Conservation (phyloP, 1,139 yeast species). For the Blastobotrys petasosporus region DNA sequence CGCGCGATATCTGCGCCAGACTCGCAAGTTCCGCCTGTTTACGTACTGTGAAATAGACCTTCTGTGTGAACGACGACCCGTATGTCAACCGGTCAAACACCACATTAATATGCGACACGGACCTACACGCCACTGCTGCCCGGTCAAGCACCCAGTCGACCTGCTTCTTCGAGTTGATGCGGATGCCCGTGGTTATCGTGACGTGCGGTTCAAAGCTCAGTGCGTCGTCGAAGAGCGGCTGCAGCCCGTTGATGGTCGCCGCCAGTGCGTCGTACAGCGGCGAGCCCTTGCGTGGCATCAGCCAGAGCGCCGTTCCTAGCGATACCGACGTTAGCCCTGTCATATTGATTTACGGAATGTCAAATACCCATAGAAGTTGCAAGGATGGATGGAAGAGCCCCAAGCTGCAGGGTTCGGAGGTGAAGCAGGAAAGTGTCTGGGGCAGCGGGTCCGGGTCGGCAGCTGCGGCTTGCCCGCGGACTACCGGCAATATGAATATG, state of each 20-base stretch:
- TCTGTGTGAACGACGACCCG: conserved; percentile 48
- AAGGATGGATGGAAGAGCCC: too few relatives aligned
- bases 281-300: conserved; percentile 57
- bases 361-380: too few relatives aligned
- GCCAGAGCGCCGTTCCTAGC: conserved; percentile 58
- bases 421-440: too few relatives aligned
- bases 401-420: too few relatives aligned
- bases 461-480: too few relatives aligned
- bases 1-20: conserved; percentile 65
- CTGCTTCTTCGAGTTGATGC: conserved; percentile 40
- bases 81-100: conserved; percentile 30
- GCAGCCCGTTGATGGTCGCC: conserved; percentile 57
- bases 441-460: too few relatives aligned
- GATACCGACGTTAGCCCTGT: too few relatives aligned
- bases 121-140: conserved; percentile 54
- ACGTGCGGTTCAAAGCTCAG: conserved; percentile 70
- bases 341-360: too few relatives aligned
- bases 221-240: conserved; percentile 65
- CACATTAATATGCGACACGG: conserved; percentile 32
- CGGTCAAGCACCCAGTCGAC: conserved; percentile 59
- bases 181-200: conserved; percentile 61
- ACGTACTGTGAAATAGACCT: conserved; percentile 54
- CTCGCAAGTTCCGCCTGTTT: conserved; percentile 55
- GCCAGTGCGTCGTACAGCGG: conserved; percentile 51
- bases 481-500: too few relatives aligned